phyloP scores from a whole-genome alignment of 768 basidiomycete genomes.

The Leccinum ochraceum region DNA sequence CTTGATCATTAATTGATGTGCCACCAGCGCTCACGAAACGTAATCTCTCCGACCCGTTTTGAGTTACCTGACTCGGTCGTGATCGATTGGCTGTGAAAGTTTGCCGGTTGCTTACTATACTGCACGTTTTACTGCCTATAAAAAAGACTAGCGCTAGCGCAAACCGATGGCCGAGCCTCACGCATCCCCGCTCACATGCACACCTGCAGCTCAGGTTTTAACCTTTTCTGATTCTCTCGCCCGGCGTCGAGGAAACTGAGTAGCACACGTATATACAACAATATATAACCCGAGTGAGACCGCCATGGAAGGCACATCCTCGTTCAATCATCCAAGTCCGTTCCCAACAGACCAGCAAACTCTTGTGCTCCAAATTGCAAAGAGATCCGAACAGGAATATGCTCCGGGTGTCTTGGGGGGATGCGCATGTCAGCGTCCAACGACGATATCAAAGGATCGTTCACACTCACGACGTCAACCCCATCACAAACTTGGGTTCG shows the following conservation, averaged over 20 bases:
- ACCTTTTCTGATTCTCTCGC: too few species aligned
- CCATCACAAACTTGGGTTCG: conserved; percentile 2
- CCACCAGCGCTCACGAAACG: too few species aligned
- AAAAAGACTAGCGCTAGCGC: neutral
- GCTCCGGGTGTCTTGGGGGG: neutral
- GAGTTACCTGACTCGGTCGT: too few species aligned
- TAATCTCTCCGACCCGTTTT: too few species aligned
- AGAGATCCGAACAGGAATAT: conserved; percentile 2
- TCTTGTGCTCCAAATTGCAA: neutral
- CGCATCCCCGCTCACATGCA: too few species aligned
- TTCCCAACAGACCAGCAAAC: neutral
- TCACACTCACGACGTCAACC: conserved; percentile 8
- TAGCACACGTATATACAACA: neutral
- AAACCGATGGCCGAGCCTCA: too few species aligned
- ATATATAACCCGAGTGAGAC: neutral
- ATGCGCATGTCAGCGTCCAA: neutral
- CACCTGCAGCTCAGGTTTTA: too few species aligned
- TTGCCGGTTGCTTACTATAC: too few species aligned
- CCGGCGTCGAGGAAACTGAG: too few species aligned
- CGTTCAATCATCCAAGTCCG: neutral
- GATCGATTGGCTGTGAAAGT: too few species aligned
- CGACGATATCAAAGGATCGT: neutral
- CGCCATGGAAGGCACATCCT: too few species aligned
- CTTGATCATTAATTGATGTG: too few species aligned
- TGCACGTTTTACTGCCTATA: neutral